Evolutionary conservation across 257 asterid species (phyloP), one percentile per base, ranked within the genome.

Genomic region (Penstemon barbatus): DNA sequence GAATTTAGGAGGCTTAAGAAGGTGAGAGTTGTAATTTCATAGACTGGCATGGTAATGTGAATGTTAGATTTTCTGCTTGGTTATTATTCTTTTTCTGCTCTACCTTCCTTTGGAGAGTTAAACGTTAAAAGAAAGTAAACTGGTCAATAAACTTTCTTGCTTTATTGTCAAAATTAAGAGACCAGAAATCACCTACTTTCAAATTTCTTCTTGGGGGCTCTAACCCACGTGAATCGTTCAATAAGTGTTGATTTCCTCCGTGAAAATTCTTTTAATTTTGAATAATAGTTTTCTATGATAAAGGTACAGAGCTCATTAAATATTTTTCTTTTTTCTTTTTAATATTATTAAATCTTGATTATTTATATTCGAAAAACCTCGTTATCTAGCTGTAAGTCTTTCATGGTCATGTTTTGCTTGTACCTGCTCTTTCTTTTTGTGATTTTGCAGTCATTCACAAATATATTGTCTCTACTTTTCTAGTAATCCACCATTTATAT

Each of bases 1-100:
- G 96, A 91, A 76, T 70, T 91, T 73, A 79, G 91, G 80, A 87
- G 75, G 86, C 99, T 94, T 77, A 94, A 82, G 80, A 82, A 94
- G 97, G 99, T 94, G 77, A 68, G 74, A 59, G 49, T 55, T 19
- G 49, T 49, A 38, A 42, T 65, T 49, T 54, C 48, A n/a, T 46
- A 12, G 57, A 8, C 43, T 49, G 62, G 55, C 25, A 59, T 36
- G 63, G 45, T 49, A 43, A 50, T 77, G 33, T 71, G 45, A 64
- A 45, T 44, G 4, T 43, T 8, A 36, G 42, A 18, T 19, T 9
- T 51, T 41, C 9, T 43, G 13, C 40, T 15, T 63, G 52, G 18
- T 46, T 43, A 11, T 40, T 38, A 5, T 36, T 33, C 11, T 50
- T 63, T 66, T n/a, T 60, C 57, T n/a, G 33, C 11, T 4, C 5